These are phyloP conservation scores for Mycena citricolor DNA, from an alignment of 1,284 basidiomycete genomes.

Conservation along the genomic window DNA sequence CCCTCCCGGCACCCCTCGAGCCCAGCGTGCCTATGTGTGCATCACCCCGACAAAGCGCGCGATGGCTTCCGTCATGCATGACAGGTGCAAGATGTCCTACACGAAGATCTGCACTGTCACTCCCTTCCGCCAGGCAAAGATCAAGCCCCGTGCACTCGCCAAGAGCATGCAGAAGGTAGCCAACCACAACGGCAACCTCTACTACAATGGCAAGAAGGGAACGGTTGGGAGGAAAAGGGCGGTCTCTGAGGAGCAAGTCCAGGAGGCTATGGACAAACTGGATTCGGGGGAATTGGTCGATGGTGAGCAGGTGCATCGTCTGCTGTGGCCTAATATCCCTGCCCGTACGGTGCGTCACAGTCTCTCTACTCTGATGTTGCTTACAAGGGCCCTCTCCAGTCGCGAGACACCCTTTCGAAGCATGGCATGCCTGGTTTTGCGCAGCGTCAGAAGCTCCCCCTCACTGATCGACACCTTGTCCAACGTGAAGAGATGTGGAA, in stretches of 20 bases:
- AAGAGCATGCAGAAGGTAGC: conserved; percentile 2
- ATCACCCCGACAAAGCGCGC: conserved; percentile 7
- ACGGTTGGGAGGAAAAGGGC: conserved; percentile 4
- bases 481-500: not conserved
- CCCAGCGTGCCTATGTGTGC: not conserved
- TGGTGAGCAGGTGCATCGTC: conserved; percentile 2
- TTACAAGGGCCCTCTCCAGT: too few species aligned
- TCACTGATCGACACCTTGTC: not conserved
- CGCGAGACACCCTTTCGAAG: not conserved
- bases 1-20: conserved; percentile 1
- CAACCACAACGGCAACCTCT: not conserved
- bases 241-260: conserved; percentile 3
- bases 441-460: not conserved
- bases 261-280: conserved; percentile 4
- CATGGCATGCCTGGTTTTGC: not conserved
- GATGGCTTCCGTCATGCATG: conserved; percentile 1
- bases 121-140: too few species aligned
- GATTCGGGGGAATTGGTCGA: conserved; percentile 1
- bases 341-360: conserved; percentile 5
- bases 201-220: conserved; percentile 3
- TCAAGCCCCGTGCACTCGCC: not conserved
- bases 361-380: too few species aligned
- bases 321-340: not conserved
- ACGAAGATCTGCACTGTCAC: conserved; percentile 2
- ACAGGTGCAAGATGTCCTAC: conserved; percentile 1